Conservation (phyloP, 2,329 filamentous ascomycete genomes). For the Cytospora piceicola region DNA sequence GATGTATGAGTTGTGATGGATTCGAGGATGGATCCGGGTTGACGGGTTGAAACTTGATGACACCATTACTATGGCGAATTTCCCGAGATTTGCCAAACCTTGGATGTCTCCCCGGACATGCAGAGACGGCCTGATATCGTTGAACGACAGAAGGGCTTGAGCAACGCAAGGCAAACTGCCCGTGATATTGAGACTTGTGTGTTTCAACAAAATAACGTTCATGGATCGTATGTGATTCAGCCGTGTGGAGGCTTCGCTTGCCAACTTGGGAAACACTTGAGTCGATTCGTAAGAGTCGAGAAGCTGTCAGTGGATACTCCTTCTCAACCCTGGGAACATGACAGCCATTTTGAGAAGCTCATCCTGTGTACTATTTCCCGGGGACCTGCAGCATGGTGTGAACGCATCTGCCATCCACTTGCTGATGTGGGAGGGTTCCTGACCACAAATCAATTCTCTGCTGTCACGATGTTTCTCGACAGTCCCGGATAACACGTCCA, state of each 20-base stretch:
- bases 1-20: neutral
- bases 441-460: slow-evolving; percentile 28
- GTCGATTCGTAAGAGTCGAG: neutral
- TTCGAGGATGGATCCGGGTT: neutral
- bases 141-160: neutral
- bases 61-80: neutral
- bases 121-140: neutral
- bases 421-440: slow-evolving; percentile 7
- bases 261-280: neutral
- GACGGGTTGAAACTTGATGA: neutral
- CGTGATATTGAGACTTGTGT: neutral
- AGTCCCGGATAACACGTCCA: slow-evolving; percentile 14
- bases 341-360: slow-evolving; percentile 11
- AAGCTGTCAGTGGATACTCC: neutral
- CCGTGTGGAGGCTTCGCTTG: neutral
- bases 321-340: slow-evolving; percentile 7
- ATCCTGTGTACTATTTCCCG: slow-evolving; percentile 14
- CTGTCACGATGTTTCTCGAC: slow-evolving; percentile 23
- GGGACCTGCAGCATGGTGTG: slow-evolving; percentile 23
- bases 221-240: neutral
- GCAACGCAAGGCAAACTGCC: neutral
- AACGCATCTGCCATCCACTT: slow-evolving; percentile 13
- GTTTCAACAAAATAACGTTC: neutral
- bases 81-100: neutral
- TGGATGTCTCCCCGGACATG: neutral